Percentiles rank a stretch among this genome's conserved stretches.
Conservation (phyloP, 768 basidiomycete genomes). For the Xerocomellus amylosporus region DNA sequence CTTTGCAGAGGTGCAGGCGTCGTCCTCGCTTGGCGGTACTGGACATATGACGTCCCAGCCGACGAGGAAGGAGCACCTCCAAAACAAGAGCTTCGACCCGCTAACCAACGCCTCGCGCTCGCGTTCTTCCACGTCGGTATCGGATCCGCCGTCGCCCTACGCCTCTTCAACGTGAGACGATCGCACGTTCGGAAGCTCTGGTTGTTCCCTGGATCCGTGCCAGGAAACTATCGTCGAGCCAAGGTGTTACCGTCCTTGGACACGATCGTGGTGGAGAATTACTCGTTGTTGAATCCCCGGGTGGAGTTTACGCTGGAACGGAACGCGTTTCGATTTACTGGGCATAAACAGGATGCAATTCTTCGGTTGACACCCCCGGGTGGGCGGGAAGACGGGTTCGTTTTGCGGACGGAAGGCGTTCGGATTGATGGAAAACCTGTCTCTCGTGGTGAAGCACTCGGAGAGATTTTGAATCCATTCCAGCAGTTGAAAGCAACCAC, state of each 20-base stretch:
- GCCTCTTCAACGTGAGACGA: conserved; percentile 26
- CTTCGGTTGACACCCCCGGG: conserved; percentile 17
- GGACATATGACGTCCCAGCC: conserved; percentile 19
- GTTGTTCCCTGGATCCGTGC: conserved; percentile 28
- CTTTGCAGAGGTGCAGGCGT: conserved; percentile 24
- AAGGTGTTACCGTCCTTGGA: conserved; percentile 22
- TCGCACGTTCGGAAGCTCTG: conserved; percentile 32
- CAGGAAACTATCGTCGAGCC: conserved; percentile 19
- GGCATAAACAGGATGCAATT: conserved; percentile 18
- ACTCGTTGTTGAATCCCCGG: conserved; percentile 19
- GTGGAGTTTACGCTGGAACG: conserved; percentile 26
- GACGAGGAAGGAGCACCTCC: conserved; percentile 14
- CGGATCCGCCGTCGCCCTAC: conserved; percentile 29
- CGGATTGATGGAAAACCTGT: conserved; percentile 24
- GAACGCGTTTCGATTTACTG: conserved; percentile 21
- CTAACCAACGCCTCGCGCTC: conserved; percentile 29
- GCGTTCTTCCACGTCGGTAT: conserved; percentile 28
- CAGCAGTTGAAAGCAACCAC: neutral
- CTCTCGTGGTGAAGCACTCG: conserved; percentile 19
- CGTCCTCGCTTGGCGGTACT: conserved; percentile 29
- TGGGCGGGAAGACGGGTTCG: conserved; percentile 20
- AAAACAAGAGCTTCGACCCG: conserved; percentile 28
- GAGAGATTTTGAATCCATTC: conserved; percentile 21
- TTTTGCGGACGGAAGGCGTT: conserved; percentile 24
- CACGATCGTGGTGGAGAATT: conserved; percentile 26